Conservation (phyloP, 108 stramenopile genomes). For the Parietichytrium sp. region DNA sequence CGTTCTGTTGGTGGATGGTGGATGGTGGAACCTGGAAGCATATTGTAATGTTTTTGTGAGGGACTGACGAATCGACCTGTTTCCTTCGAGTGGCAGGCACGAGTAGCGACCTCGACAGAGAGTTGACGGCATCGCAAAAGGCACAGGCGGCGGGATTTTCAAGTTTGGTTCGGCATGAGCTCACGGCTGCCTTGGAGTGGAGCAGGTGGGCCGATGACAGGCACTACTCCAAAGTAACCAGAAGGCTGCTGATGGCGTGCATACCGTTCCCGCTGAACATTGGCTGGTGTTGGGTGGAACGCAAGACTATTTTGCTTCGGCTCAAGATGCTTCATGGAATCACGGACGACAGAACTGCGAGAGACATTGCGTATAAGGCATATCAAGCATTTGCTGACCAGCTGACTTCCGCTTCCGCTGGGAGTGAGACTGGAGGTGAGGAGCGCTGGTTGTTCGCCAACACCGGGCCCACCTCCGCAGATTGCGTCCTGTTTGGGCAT, state of each 20-base stretch:
- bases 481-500: conserved; percentile 27
- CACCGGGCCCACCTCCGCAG: neutral
- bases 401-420: too few relatives aligned
- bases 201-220: conserved; percentile 26
- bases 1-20: too few relatives aligned
- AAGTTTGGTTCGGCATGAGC: conserved; percentile 25
- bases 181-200: conserved; percentile 7
- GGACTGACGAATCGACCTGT: too few relatives aligned
- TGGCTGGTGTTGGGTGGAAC: neutral
- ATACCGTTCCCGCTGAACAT: neutral
- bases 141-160: neutral
- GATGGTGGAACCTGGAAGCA: too few relatives aligned
- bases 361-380: neutral
- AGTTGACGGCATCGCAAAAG: neutral
- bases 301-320: neutral
- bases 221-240: conserved; percentile 19
- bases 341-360: neutral
- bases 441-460: conserved; percentile 8
- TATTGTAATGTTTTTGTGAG: too few relatives aligned
- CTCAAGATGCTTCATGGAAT: neutral
- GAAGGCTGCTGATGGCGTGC: neutral
- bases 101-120: neutral
- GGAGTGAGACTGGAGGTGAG: too few relatives aligned
- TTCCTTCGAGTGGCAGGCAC: neutral
- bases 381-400: neutral